Evolutionary conservation across 2,329 filamentous ascomycete genomes (phyloP).

Genomic region (Botrytis medusae): DNA sequence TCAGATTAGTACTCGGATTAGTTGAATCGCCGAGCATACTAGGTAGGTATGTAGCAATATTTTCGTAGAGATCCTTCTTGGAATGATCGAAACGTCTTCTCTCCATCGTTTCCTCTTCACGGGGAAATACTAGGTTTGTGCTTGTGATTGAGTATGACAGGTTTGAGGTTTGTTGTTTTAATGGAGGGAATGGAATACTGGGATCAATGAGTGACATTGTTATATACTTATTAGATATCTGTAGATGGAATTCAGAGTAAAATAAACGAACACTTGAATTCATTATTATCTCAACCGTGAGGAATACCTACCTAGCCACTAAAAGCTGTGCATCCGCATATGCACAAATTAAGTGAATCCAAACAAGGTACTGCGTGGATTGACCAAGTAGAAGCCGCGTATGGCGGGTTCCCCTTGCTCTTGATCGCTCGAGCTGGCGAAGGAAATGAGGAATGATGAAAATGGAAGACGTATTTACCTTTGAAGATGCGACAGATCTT

Average conservation of each 20-base stretch:
- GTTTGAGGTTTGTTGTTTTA: neutral
- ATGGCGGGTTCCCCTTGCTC: neutral
- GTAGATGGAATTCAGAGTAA: neutral
- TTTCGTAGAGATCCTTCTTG: neutral
- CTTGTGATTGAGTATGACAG: neutral
- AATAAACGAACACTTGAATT: neutral
- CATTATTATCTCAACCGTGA: neutral
- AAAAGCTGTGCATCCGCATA: neutral
- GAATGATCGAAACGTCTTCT: neutral
- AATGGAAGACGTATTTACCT: neutral
- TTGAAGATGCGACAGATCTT: neutral
- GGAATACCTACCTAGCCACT: neutral
- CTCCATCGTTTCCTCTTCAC: neutral
- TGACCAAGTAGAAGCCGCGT: neutral
- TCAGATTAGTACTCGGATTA: neutral
- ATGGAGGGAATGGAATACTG: neutral
- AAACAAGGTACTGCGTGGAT: neutral
- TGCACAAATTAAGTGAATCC: neutral
- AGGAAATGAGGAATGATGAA: slow-evolving; percentile 3
- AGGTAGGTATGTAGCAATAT: neutral
- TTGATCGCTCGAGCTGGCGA: neutral
- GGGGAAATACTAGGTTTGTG: neutral
- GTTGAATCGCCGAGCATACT: neutral
- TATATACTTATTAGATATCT: neutral
- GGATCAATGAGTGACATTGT: neutral